Evolutionary conservation across 345 rosid genomes (phyloP).

Genomic region (Populus nigra): DNA sequence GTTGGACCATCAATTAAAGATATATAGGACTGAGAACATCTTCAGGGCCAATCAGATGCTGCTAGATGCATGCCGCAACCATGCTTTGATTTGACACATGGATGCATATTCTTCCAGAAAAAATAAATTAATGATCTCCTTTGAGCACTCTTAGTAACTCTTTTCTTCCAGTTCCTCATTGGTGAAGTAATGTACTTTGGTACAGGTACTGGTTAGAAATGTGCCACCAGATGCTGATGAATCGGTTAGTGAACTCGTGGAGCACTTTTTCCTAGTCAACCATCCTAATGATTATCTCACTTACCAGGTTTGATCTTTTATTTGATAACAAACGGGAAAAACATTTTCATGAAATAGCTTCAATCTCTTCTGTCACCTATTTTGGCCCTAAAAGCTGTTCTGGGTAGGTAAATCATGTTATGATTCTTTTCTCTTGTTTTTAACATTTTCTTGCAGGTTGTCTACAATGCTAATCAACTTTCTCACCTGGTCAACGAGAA

Average conservation of each 20-base stretch:
- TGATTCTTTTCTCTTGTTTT: slow-evolving; percentile 2
- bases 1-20: background rate
- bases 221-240: slow-evolving; percentile 93
- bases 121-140: background rate
- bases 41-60: background rate
- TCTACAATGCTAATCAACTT: slow-evolving; percentile 68
- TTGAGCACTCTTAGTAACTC: background rate
- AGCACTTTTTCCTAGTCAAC: slow-evolving; percentile 87
- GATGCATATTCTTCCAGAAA: background rate
- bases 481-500: slow-evolving; percentile 58
- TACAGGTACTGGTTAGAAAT: slow-evolving; percentile 78
- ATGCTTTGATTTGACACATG: background rate
- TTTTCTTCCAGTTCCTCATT: slow-evolving; percentile 7
- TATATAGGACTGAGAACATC: background rate
- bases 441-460: slow-evolving; percentile 50
- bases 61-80: background rate
- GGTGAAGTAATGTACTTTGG: slow-evolving; percentile 11
- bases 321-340: background rate
- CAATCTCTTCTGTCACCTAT: background rate
- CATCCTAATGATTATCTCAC: slow-evolving; percentile 80
- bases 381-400: background rate
- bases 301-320: slow-evolving; percentile 60
- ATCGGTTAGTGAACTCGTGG: slow-evolving; percentile 74
- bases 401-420: background rate
- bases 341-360: background rate